Base-by-base conservation (phyloP, 78 protist species). In the Paulinella micropora region DNA sequence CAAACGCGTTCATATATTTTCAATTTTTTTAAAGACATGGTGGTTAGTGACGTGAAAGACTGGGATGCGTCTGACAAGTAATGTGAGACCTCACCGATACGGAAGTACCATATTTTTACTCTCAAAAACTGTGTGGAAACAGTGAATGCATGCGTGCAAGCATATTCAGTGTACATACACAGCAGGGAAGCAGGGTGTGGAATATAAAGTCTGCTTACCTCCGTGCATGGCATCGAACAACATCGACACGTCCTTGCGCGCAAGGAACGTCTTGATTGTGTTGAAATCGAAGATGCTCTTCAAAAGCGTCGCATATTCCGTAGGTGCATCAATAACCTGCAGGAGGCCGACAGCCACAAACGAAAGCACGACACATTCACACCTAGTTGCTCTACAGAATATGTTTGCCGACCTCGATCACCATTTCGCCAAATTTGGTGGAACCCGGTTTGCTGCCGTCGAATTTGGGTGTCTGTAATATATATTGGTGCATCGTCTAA, bases 211-310 rank as follows among this genome's bases (percentile, higher is more conserved):
- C n/a, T n/a, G n/a, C n/a, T n/a, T n/a, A n/a, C n/a, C n/a, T 35
- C 97, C 99, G 89, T 93, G 77, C 96, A 96, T 87, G 86, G 95
- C 91, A 83, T 96, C 99, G 91, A 87, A 92, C 69, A 89, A 84
- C 9, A 96, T 41, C 0, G n/a, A 32, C 90, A 94, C 95, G 34
- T 40, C 93, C 0, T 34, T 4, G 82, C 95, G 91, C 79, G 89
- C 15, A 89, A 34, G 0, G 77, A 95, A 79, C 37, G 15, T 1
- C 67, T 32, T 40, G 87, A 97, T 82, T 0, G 89, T 79, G 1
- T 3, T 89, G 64, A 98, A 95, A 83, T 97, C 97, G 91, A 96
- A 98, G 86, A 95, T 39, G 35, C 32, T 3, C 87, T 93, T 4
- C 92, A 97, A 67, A 34, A 93, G 9, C 38, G 29, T 29, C 38